Evolutionary conservation across 495 filamentous ascomycete genomes (phyloP).

Genomic region (Cairneyella variabilis): DNA sequence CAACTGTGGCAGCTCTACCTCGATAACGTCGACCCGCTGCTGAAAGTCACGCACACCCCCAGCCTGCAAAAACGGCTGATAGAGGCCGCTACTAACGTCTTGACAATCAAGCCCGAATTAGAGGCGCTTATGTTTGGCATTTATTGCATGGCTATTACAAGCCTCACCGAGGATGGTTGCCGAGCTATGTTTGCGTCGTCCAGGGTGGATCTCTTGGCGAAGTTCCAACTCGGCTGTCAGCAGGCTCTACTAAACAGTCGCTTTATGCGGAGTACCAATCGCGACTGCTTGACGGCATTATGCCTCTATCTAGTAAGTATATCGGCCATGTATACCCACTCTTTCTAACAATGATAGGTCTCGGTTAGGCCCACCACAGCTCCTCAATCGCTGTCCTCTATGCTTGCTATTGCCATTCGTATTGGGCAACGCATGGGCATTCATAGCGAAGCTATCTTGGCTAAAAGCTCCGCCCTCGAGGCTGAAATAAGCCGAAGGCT

Average conservation of each 20-base stretch:
- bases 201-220: conserved; percentile 36
- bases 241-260: conserved; percentile 41
- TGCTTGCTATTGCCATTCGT: conserved; percentile 40
- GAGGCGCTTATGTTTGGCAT: conserved; percentile 51
- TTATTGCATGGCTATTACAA: conserved; percentile 44
- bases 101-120: conserved; percentile 38
- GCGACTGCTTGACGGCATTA: conserved; percentile 56
- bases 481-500: conserved; percentile 56
- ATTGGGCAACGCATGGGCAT: conserved; percentile 41
- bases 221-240: conserved; percentile 41
- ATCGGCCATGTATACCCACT: not conserved
- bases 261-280: conserved; percentile 47
- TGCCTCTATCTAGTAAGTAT: conserved; percentile 53
- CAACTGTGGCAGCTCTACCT: conserved; percentile 67
- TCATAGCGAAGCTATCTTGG: conserved; percentile 46
- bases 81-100: conserved; percentile 31
- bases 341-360: conserved; percentile 37
- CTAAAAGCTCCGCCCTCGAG: conserved; percentile 52
- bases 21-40: conserved; percentile 63
- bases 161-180: conserved; percentile 46
- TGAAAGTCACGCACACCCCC: conserved; percentile 65
- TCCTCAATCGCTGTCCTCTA: conserved; percentile 43
- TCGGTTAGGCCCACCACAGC: conserved; percentile 40
- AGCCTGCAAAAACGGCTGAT: conserved; percentile 50
- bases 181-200: conserved; percentile 38